A percentile compares a stretch with the other conserved stretches of the same genome.
Conservation (phyloP, 1,284 basidiomycete genomes). For the Pisolithus thermaeus region DNA sequence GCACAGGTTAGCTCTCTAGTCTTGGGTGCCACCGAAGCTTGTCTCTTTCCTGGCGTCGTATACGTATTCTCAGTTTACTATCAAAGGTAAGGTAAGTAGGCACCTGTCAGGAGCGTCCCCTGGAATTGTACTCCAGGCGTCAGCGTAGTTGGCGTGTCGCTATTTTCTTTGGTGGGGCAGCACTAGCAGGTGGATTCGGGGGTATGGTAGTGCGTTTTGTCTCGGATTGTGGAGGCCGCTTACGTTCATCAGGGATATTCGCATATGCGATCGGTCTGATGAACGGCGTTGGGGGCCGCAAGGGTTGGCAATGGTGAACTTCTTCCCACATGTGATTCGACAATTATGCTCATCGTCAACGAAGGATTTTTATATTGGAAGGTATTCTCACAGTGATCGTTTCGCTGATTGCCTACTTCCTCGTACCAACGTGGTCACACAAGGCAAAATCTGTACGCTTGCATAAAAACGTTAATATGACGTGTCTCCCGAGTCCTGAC, state of each 20-base stretch:
- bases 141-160: slow-evolving; percentile 59
- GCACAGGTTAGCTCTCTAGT: slow-evolving; percentile 28
- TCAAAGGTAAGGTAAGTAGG: slow-evolving; percentile 29
- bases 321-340: background rate
- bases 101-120: background rate
- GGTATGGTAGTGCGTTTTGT: slow-evolving; percentile 25
- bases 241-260: slow-evolving; percentile 36
- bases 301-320: slow-evolving; percentile 48
- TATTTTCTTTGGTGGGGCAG: slow-evolving; percentile 55
- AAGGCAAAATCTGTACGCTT: slow-evolving; percentile 47
- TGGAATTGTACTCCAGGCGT: slow-evolving; percentile 26
- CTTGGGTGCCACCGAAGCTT: slow-evolving; percentile 50
- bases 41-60: slow-evolving; percentile 56
- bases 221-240: background rate
- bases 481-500: background rate
- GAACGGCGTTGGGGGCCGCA: slow-evolving; percentile 50
- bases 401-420: slow-evolving; percentile 45
- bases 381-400: slow-evolving; percentile 47
- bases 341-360: background rate
- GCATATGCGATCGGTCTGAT: slow-evolving; percentile 55
- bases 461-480: background rate
- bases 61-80: slow-evolving; percentile 63
- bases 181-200: slow-evolving; percentile 54
- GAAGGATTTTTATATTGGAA: slow-evolving; percentile 60
- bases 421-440: slow-evolving; percentile 54